phyloP scores from a whole-genome alignment of 345 rosid species.

The Populus pruinosa region DNA sequence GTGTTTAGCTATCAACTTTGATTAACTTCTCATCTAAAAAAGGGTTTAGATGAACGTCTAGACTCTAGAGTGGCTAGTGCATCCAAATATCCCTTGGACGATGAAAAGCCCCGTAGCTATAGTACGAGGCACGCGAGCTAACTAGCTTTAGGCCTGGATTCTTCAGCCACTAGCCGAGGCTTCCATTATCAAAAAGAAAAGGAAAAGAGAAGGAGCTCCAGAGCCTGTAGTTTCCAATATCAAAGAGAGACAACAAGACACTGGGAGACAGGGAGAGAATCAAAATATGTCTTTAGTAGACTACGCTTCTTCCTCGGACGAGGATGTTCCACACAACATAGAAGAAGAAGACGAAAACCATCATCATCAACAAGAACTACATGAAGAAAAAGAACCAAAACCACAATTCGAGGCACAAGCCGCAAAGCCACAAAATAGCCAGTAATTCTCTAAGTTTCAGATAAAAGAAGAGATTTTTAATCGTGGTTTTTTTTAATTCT shows the following conservation, averaged over 20 bases:
- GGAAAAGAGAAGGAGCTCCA: not conserved
- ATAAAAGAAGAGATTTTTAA: not conserved
- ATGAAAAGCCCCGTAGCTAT: not conserved
- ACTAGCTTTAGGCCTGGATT: not conserved
- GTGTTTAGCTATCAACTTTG: too few relatives aligned
- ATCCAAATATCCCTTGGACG: too few relatives aligned
- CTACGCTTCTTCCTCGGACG: slow-evolving; percentile 66
- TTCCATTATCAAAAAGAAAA: not conserved
- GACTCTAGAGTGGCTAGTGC: too few relatives aligned
- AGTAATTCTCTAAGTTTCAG: slow-evolving; percentile 22
- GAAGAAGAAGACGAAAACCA: slow-evolving; percentile 11
- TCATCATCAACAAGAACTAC: not conserved
- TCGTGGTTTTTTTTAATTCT: not conserved
- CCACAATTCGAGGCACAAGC: slow-evolving; percentile 15
- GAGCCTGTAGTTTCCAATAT: not conserved
- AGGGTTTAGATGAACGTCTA: too few relatives aligned
- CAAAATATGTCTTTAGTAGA: slow-evolving; percentile 60
- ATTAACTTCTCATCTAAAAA: too few relatives aligned
- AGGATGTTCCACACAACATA: slow-evolving; percentile 35
- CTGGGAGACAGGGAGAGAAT: not conserved
- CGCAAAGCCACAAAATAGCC: slow-evolving; percentile 17
- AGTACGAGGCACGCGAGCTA: not conserved
- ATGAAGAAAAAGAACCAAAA: not conserved
- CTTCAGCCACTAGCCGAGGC: not conserved
- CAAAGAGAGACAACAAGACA: not conserved